A percentile compares a stretch with the other conserved stretches of the same genome.
Evolutionary conservation across 495 filamentous ascomycete genomes (phyloP).

Genomic region (Daldinia caldariorum): DNA sequence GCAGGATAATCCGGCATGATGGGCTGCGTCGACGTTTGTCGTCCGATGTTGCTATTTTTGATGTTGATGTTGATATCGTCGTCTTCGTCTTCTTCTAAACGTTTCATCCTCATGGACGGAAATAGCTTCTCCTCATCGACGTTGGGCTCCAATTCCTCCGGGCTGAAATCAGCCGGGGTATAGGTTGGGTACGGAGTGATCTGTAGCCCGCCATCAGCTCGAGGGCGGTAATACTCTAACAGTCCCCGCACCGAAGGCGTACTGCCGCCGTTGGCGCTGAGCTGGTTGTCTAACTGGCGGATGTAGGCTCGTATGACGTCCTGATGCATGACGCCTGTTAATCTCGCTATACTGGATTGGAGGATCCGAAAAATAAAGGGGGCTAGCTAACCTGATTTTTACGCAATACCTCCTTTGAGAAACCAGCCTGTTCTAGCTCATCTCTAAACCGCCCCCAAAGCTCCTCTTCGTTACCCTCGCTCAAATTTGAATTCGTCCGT

Average conservation of each 20-base stretch:
- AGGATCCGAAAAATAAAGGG: constrained; percentile 4
- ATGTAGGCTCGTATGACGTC: constrained; percentile 65
- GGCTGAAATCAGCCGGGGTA: constrained; percentile 35
- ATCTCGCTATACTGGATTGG: constrained; percentile 27
- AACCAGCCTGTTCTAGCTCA: constrained; percentile 63
- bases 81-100: constrained; percentile 45
- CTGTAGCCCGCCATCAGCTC: constrained; percentile 20
- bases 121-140: constrained; percentile 56
- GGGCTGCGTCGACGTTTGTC: constrained; percentile 25
- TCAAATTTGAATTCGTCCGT: constrained; percentile 51
- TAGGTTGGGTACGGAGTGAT: constrained; percentile 41
- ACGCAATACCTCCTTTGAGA: constrained; percentile 59
- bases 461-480: constrained; percentile 56
- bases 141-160: constrained; percentile 42
- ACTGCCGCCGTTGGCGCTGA: constrained; percentile 45
- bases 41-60: constrained; percentile 15
- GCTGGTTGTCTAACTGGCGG: constrained; percentile 59
- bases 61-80: neutral
- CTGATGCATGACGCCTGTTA: constrained; percentile 48
- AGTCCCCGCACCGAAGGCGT: constrained; percentile 56
- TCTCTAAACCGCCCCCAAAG: constrained; percentile 63
- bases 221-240: constrained; percentile 45
- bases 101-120: constrained; percentile 51
- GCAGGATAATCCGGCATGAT: constrained; percentile 37
- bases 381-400: constrained; percentile 58